Base-by-base conservation (phyloP, 1,284 basidiomycete species). In the Rhodotorula sp. region DNA sequence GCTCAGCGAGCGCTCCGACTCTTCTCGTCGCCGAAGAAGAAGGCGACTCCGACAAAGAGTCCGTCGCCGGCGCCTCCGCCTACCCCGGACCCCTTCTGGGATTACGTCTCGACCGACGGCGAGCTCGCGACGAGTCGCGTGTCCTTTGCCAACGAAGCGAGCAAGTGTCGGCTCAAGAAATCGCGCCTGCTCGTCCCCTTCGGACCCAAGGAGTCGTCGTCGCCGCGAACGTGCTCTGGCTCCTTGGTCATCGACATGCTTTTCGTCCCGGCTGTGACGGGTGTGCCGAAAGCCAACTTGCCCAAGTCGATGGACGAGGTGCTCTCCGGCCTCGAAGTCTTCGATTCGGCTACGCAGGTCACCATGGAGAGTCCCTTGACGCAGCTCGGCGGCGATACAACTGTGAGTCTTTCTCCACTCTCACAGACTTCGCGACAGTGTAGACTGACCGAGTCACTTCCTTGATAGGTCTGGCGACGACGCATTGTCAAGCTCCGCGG, bases 291-390 rank as follows among this genome's bases (percentile, higher is more conserved):
- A 19, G 86, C 89, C 58, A 85, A 92, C 72, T 84, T 98, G 34
- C 95, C 95, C 1, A 89, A 93, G 80, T 93, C 90, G 78, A 84
- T 98, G 78, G 93, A 95, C 69, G 95, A 97, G 79, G 94, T 92
- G 77, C 86, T 90, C 77, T 86, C 90, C n/a, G 94, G 95, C 0
- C 84, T 99, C 78, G 84, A 91, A 69, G 88, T 93, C 78, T 88
- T 93, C 69, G 87, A 88, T 56, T 97, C 93, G 93, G 93, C 95
- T 80, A 92, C 93, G 82, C 86, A 90, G 69, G 90, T 90, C 60
- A 93, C 95, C 80, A 91, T 90, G 81, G 90, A 95, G 80, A 93
- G 95, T n/a, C 89, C 88, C 0, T 81, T 99, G 77, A 99, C 95
- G 19, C 95, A 99, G 83, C 87, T 87, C 71, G 95, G 95, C 7